Conservation (phyloP, 768 basidiomycete species). For the Suillus bovinus region DNA sequence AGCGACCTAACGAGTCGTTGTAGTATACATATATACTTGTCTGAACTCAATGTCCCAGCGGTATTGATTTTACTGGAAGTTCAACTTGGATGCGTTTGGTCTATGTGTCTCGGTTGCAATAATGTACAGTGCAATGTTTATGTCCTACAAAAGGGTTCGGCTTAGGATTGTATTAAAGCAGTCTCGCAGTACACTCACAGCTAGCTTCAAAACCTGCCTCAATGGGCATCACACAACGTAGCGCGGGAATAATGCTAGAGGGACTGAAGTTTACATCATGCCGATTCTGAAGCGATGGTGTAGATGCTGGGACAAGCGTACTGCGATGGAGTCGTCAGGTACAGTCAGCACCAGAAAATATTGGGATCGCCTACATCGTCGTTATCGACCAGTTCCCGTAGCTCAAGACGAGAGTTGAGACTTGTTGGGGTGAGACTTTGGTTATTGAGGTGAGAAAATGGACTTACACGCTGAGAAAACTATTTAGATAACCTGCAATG, state of each 20-base stretch:
- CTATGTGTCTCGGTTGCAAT: background rate
- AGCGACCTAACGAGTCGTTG: background rate
- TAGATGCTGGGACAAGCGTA: conserved; percentile 27
- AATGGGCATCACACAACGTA: background rate
- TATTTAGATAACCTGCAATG: conserved; percentile 36
- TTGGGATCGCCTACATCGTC: conserved; percentile 22
- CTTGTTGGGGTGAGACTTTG: conserved; percentile 12
- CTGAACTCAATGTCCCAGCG: background rate
- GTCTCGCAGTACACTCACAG: background rate
- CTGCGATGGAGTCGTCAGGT: conserved; percentile 9
- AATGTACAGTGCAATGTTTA: conserved; percentile 5
- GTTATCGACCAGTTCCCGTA: conserved; percentile 28
- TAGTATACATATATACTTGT: background rate
- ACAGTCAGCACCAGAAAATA: background rate
- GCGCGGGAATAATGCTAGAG: background rate
- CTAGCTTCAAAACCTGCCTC: background rate
- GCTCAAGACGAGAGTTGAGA: conserved; percentile 29
- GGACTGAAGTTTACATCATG: background rate
- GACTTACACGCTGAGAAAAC: conserved; percentile 38
- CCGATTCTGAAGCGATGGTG: conserved; percentile 3
- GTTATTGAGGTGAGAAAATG: no score
- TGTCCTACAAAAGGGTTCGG: background rate
- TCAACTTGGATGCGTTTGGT: background rate
- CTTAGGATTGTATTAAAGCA: background rate
- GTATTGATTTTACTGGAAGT: background rate